A percentile compares a stretch with the other conserved stretches of the same genome.
phyloP scores from a whole-genome alignment of 441 rosid genomes.

The Jatropha multifida region DNA sequence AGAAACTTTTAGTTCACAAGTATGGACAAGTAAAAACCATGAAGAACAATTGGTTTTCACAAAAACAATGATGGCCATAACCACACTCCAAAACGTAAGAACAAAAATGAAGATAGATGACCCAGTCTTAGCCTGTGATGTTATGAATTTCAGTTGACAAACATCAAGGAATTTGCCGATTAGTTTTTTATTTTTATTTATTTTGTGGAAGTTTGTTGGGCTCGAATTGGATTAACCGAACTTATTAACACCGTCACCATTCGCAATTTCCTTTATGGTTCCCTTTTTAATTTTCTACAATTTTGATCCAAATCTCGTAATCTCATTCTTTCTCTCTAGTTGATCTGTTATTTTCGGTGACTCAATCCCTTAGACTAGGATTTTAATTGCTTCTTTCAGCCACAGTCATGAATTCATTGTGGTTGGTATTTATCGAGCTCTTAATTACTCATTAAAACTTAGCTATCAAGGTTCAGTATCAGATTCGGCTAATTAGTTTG shows the following conservation, averaged over 20 bases:
- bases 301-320: no score
- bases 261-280: no score
- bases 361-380: no score
- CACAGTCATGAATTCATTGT: no score
- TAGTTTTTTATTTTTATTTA: neutral
- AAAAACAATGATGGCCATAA: neutral
- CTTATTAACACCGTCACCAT: neutral
- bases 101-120: constrained; percentile 6
- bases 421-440: no score
- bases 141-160: neutral
- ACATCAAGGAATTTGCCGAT: neutral
- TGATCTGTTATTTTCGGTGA: no score
- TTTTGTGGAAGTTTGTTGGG: neutral
- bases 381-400: no score
- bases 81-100: neutral
- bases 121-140: no score
- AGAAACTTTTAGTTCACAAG: neutral
- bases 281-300: no score
- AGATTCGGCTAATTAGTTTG: no score
- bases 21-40: neutral
- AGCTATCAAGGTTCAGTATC: neutral
- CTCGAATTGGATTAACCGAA: neutral
- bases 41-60: neutral
- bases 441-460: constrained; percentile 47
- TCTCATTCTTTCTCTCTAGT: no score